These are phyloP conservation scores for Arachis monticola DNA, from an alignment of 331 rosid species.

Conservation along the genomic window DNA sequence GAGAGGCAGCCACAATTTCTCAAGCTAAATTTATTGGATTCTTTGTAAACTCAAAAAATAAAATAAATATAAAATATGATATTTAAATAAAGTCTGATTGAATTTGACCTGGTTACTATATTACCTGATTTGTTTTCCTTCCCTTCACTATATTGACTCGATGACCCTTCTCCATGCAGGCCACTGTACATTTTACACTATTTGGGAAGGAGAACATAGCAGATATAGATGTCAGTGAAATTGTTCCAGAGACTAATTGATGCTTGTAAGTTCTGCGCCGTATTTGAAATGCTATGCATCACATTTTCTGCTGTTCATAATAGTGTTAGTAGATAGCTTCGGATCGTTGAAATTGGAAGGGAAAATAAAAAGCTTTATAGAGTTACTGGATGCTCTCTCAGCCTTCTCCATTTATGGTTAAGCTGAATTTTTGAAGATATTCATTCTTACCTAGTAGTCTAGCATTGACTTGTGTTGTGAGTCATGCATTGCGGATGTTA, in stretches of 20 bases:
- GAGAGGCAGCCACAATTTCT: no score
- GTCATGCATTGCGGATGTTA: slow-evolving; percentile 1
- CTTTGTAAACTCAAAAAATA: no score
- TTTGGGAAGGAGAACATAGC: slow-evolving; percentile 91
- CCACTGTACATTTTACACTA: slow-evolving; percentile 71
- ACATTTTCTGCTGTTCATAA: neutral
- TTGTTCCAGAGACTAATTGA: slow-evolving; percentile 58
- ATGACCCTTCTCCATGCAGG: slow-evolving; percentile 65
- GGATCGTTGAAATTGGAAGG: neutral
- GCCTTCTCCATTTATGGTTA: slow-evolving; percentile 17
- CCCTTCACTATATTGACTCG: slow-evolving; percentile 26
- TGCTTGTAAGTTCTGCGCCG: slow-evolving; percentile 21
- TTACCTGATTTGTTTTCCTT: neutral
- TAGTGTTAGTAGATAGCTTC: neutral
- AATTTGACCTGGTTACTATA: neutral
- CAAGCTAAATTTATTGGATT: no score
- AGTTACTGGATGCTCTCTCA: slow-evolving; percentile 10
- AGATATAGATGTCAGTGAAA: slow-evolving; percentile 65
- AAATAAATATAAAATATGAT: no score
- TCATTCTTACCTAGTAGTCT: no score
- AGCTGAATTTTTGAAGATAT: slow-evolving; percentile 2
- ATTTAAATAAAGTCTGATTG: no score
- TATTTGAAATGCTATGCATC: slow-evolving; percentile 49
- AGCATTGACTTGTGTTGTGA: no score
- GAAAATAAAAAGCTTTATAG: neutral